Base-by-base conservation (phyloP, 192 early-diverging fungal genomes). In the Coemansia pectinata region DNA sequence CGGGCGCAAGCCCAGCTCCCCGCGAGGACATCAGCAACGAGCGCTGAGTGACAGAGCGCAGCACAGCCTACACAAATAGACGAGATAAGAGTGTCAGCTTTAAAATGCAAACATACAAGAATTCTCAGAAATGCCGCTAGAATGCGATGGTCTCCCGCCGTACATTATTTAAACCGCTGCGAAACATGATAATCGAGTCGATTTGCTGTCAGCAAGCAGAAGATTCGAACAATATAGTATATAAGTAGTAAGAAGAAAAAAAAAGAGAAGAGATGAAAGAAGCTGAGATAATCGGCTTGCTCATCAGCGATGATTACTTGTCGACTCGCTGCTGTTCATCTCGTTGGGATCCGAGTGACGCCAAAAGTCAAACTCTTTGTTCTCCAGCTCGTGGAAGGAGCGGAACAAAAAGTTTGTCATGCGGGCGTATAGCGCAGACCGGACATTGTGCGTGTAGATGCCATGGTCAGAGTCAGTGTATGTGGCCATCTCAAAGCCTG, bases 381-480 rank as follows among this genome's bases (percentile, higher is more conserved):
- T 82, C 55, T 83, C 81, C 52, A 83, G 76, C 76, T 83, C 81
- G 36, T 83, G 76, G 76, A 83, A 83, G 36, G 81, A 83, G 52
- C 81, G 76, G 77, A 87, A 84, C 67, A 87, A 62, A 61, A 85
- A 87, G 65, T 73, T 78, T 4, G 75, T 83, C 77, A 92, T 76
- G 65, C 86, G 78, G 17, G 72, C 80, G 60, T 87, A 91, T 23
- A 92, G 83, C 61, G 92, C 90, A 9, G 65, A 70, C 65, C 89
- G 87, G n/a, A 95, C 94, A 39, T 90, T 90, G 61, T 91, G 87
- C 31, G 88, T 86, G 60, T 85, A 81, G 70, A 97, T 98, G 38
- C 85, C 76, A 74, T 98, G 96, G 77, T 98, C 93, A 21, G 88
- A 92, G 76, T 98, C 96, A 0, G 95, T 92, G 76, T 89, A 98